Conservation (phyloP, 2,329 filamentous ascomycete species). For the Penicillium sp. region DNA sequence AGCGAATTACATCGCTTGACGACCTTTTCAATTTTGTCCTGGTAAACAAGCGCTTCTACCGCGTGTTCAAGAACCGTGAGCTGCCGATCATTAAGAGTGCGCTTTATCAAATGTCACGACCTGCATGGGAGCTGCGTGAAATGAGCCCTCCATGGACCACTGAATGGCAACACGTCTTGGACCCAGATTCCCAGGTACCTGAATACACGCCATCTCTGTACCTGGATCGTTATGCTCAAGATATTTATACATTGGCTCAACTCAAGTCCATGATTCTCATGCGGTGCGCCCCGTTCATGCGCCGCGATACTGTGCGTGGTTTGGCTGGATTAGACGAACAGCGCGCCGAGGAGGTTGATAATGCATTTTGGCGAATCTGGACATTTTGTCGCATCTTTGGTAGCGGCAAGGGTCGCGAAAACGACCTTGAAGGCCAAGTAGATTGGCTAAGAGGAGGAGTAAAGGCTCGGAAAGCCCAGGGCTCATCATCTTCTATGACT, state of each 20-base stretch:
- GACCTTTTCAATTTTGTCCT: slow-evolving; percentile 58
- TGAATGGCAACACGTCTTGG: slow-evolving; percentile 40
- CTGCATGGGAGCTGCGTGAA: slow-evolving; percentile 62
- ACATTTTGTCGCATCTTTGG: slow-evolving; percentile 66
- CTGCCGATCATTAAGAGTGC: slow-evolving; percentile 54
- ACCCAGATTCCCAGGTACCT: slow-evolving; percentile 49
- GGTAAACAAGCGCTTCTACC: slow-evolving; percentile 58
- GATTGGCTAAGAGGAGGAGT: slow-evolving; percentile 63
- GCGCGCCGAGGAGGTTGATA: slow-evolving; percentile 55
- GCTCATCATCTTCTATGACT: slow-evolving; percentile 45
- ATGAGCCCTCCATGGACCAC: slow-evolving; percentile 55
- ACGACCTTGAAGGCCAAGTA: slow-evolving; percentile 60
- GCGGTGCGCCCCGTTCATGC: slow-evolving; percentile 57
- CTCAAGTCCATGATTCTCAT: slow-evolving; percentile 59
- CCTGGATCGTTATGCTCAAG: slow-evolving; percentile 52
- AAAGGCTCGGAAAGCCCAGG: slow-evolving; percentile 49
- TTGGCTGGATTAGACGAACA: slow-evolving; percentile 50
- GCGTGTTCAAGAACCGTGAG: slow-evolving; percentile 59
- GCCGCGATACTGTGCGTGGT: slow-evolving; percentile 56
- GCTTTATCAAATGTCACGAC: slow-evolving; percentile 54
- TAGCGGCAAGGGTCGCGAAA: slow-evolving; percentile 57
- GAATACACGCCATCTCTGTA: slow-evolving; percentile 58
- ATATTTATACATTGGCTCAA: slow-evolving; percentile 54
- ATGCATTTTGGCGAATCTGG: slow-evolving; percentile 67
- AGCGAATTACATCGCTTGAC: slow-evolving; percentile 49